phyloP scores from a whole-genome alignment of 768 basidiomycete genomes.

The Mycena floridula region DNA sequence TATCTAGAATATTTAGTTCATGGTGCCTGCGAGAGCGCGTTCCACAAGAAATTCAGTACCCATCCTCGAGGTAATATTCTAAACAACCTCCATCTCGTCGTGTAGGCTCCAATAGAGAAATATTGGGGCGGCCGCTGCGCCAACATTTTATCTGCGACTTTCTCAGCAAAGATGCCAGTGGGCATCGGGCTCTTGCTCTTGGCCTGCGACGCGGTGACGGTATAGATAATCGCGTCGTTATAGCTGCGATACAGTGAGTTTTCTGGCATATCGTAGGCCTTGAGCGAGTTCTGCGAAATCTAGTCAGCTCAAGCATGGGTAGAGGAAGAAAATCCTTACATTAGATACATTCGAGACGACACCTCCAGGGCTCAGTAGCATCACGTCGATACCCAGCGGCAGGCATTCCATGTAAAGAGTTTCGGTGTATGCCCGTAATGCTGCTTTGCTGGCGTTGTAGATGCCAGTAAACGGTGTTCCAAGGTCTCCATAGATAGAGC shows the following conservation, averaged over 20 bases:
- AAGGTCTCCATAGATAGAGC: constrained; percentile 21
- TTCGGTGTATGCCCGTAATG: constrained; percentile 22
- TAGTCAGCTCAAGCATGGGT: background rate
- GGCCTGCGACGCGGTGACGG: background rate
- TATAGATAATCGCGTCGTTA: background rate
- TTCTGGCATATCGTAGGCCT: background rate
- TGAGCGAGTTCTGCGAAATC: background rate
- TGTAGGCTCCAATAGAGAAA: background rate
- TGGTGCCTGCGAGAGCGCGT: too few species aligned
- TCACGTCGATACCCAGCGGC: constrained; percentile 21
- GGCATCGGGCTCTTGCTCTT: background rate
- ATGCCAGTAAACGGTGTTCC: constrained; percentile 23
- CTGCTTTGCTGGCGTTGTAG: constrained; percentile 25
- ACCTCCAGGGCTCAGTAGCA: constrained; percentile 21
- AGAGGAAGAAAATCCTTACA: constrained; percentile 2
- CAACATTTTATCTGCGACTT: background rate
- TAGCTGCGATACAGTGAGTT: background rate
- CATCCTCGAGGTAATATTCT: background rate
- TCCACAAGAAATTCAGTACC: background rate
- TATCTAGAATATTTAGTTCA: too few species aligned
- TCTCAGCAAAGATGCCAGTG: background rate
- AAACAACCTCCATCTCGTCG: background rate
- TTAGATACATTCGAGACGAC: constrained; percentile 14
- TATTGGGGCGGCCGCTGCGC: background rate
- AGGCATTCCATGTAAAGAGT: constrained; percentile 23